phyloP scores from a whole-genome alignment of 441 rosid genomes.

The Mallotus japonicus region DNA sequence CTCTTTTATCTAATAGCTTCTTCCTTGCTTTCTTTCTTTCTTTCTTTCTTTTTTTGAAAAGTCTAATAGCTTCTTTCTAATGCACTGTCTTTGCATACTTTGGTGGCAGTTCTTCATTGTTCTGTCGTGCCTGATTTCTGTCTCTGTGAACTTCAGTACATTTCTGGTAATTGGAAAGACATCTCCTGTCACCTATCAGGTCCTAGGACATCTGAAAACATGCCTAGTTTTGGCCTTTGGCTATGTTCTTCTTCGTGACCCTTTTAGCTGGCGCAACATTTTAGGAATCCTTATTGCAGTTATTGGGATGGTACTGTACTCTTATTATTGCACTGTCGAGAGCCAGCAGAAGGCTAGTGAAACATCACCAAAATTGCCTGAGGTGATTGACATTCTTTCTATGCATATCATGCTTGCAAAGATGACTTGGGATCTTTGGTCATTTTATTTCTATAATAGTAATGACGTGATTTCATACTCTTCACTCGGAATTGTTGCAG shows the following conservation, averaged over 20 bases:
- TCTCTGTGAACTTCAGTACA: slow-evolving; percentile 97
- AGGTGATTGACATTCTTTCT: slow-evolving; percentile 45
- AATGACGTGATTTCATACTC: slow-evolving; percentile 1
- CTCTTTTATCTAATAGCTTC: neutral
- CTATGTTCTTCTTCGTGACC: slow-evolving; percentile 79
- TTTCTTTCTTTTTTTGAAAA: too few relatives aligned
- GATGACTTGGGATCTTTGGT: neutral
- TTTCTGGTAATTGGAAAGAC: slow-evolving; percentile 97
- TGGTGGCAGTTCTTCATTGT: slow-evolving; percentile 93
- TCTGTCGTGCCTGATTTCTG: slow-evolving; percentile 93
- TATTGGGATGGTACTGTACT: slow-evolving; percentile 84
- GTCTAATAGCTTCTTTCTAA: slow-evolving; percentile 17
- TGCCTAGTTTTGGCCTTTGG: slow-evolving; percentile 97
- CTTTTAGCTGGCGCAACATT: slow-evolving; percentile 96
- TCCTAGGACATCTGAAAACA: slow-evolving; percentile 93
- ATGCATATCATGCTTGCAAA: neutral
- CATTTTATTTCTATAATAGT: neutral
- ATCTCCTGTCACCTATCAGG: slow-evolving; percentile 98
- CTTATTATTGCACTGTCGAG: slow-evolving; percentile 70
- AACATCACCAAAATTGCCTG: slow-evolving; percentile 57
- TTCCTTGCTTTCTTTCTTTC: slow-evolving; percentile 7
- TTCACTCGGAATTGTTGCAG: slow-evolving; percentile 33
- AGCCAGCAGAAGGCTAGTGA: slow-evolving; percentile 83
- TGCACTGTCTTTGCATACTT: neutral
- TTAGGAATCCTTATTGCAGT: slow-evolving; percentile 85